Percentiles rank a stretch among this genome's conserved stretches.
phyloP scores from a whole-genome alignment of 208 protist species.

The Leishmania guyanensis region DNA sequence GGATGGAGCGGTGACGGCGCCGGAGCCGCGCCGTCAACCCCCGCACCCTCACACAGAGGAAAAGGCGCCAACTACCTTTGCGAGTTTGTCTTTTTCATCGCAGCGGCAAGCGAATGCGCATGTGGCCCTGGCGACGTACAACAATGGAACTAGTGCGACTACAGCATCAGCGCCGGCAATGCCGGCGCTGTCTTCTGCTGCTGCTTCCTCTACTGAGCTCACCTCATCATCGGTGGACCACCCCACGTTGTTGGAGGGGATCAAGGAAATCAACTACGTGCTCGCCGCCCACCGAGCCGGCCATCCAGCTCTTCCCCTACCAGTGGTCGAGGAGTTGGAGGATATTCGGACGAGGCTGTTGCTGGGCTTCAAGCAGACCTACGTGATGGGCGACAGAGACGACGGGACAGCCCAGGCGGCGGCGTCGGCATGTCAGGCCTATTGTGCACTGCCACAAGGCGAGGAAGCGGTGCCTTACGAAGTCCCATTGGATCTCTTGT shows the following conservation, averaged over 20 bases:
- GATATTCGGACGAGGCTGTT: constrained; percentile 38
- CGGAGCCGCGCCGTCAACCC: constrained; percentile 19
- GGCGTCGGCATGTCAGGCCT: background rate
- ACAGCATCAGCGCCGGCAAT: background rate
- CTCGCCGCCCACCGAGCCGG: constrained; percentile 31
- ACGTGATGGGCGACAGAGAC: background rate
- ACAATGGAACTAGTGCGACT: background rate
- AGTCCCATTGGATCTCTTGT: background rate
- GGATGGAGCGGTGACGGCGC: background rate
- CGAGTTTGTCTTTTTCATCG: background rate
- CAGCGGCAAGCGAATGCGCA: background rate
- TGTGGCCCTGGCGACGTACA: background rate
- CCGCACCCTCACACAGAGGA: constrained; percentile 9
- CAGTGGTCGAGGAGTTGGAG: constrained; percentile 47
- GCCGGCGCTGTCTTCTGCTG: background rate
- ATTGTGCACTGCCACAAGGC: background rate
- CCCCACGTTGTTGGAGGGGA: constrained; percentile 28
- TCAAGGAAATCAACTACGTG: constrained; percentile 47
- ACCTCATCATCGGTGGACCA: constrained; percentile 11
- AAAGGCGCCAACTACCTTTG: background rate
- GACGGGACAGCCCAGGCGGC: background rate
- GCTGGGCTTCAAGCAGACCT: constrained; percentile 12
- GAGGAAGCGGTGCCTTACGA: no score
- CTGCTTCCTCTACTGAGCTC: background rate
- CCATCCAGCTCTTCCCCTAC: constrained; percentile 21